Conservation (phyloP, 306 rosid species). For the Castanea crenata region DNA sequence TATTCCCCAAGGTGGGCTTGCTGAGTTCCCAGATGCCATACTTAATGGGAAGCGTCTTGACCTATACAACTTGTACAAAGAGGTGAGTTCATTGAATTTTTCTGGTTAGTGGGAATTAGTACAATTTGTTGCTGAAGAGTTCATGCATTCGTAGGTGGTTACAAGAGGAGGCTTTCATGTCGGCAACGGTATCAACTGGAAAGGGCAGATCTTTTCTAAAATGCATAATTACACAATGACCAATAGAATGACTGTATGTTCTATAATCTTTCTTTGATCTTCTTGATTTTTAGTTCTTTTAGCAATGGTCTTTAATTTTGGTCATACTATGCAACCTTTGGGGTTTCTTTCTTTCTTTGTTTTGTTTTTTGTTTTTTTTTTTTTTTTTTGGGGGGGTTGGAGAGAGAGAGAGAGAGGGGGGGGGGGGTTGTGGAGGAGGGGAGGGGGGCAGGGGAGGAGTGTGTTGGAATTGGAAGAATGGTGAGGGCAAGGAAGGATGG, state of each 20-base stretch:
- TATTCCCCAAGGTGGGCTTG: conserved; percentile 91
- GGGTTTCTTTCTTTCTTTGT: too few species aligned
- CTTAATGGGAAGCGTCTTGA: conserved; percentile 99
- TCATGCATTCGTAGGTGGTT: conserved; percentile 64
- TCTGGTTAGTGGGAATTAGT: not conserved
- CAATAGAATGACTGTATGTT: conserved; percentile 96
- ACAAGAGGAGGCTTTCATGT: conserved; percentile 99
- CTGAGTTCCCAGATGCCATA: conserved; percentile 97
- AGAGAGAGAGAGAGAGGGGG: too few species aligned
- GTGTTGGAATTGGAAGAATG: not conserved
- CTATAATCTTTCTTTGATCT: conserved; percentile 7
- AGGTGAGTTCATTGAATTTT: conserved; percentile 44
- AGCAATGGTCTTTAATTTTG: too few species aligned
- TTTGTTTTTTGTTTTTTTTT: too few species aligned
- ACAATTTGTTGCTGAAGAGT: conserved; percentile 20
- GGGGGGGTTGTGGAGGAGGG: too few species aligned
- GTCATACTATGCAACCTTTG: too few species aligned
- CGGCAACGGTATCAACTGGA: conserved; percentile 99
- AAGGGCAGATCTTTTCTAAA: conserved; percentile 99
- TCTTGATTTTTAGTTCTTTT: conserved; percentile 4
- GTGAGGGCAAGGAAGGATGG: not conserved
- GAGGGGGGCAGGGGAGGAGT: too few species aligned
- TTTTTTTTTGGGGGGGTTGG: too few species aligned
- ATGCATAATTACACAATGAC: conserved; percentile 98
- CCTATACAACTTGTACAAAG: conserved; percentile 95